phyloP scores from a whole-genome alignment of 345 rosid genomes.

The Rhodomyrtus tomentosa region DNA sequence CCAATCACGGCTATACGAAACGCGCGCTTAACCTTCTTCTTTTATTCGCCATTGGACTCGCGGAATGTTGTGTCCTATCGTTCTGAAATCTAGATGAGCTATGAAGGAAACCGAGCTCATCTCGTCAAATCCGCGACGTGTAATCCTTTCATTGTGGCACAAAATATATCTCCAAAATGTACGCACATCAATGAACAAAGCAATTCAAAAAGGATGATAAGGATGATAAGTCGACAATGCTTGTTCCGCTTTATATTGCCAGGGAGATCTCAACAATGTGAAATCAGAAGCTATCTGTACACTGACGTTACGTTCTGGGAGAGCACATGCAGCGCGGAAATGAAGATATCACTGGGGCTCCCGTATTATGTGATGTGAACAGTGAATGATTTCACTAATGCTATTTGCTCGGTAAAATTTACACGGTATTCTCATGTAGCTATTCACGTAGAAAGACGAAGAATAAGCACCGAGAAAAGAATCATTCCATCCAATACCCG shows the following conservation, averaged over 20 bases:
- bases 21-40: too few relatives aligned
- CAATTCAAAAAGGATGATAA: neutral
- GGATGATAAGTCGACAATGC: neutral
- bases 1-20: too few relatives aligned
- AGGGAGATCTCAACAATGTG: neutral
- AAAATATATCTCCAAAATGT: neutral
- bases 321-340: neutral
- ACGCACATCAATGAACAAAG: neutral
- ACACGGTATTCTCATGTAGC: neutral
- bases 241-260: neutral
- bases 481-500: conserved; percentile 3
- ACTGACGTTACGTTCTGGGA: neutral
- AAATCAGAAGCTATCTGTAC: neutral
- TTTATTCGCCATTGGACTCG: too few relatives aligned
- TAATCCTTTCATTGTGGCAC: too few relatives aligned
- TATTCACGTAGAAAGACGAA: neutral
- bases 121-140: neutral
- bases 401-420: neutral
- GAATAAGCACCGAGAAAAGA: conserved; percentile 2
- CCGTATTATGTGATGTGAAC: neutral
- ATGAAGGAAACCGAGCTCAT: neutral
- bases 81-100: too few relatives aligned
- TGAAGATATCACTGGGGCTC: neutral
- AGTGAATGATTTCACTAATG: neutral
- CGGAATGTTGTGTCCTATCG: too few relatives aligned